Percentiles rank a stretch among this genome's conserved stretches.
Evolutionary conservation across 2,329 filamentous ascomycete species (phyloP).

Genomic region (Aspergillus luchuensis): DNA sequence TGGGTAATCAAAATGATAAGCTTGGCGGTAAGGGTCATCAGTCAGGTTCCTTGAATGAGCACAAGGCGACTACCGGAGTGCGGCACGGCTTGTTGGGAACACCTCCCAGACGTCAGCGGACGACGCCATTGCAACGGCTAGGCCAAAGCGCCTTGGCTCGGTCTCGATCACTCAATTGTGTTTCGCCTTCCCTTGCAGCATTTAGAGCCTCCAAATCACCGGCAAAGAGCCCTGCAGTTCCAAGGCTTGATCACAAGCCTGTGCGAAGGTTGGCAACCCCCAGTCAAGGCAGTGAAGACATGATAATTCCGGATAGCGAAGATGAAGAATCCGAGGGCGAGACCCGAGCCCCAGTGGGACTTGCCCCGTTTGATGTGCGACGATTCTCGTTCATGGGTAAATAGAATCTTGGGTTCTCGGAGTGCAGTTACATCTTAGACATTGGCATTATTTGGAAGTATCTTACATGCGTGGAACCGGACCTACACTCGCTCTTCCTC

Average conservation of each 20-base stretch:
- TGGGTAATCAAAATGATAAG: constrained; percentile 4
- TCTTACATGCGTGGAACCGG: background rate
- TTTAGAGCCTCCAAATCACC: constrained; percentile 3
- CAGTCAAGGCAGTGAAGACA: constrained; percentile 53
- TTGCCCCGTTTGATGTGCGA: constrained; percentile 36
- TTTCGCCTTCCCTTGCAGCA: constrained; percentile 10
- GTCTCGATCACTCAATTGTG: constrained; percentile 39
- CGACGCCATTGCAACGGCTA: constrained; percentile 47
- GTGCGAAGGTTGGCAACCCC: constrained; percentile 11
- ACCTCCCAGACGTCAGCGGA: constrained; percentile 11
- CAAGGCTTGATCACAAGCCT: background rate
- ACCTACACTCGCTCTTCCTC: too few species aligned
- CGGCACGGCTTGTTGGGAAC: background rate
- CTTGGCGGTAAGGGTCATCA: background rate
- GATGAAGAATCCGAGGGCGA: constrained; percentile 37
- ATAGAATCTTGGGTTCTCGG: background rate
- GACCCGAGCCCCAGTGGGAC: constrained; percentile 7
- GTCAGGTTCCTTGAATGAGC: background rate
- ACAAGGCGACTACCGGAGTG: background rate
- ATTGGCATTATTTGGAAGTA: constrained; percentile 8
- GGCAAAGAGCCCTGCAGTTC: background rate
- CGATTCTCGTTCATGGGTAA: constrained; percentile 38
- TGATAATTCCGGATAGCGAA: constrained; percentile 55
- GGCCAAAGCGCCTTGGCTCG: constrained; percentile 43
- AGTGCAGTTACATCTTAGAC: background rate